phyloP scores from a whole-genome alignment of 257 asterid genomes.

The Ocimum tenuiflorum region DNA sequence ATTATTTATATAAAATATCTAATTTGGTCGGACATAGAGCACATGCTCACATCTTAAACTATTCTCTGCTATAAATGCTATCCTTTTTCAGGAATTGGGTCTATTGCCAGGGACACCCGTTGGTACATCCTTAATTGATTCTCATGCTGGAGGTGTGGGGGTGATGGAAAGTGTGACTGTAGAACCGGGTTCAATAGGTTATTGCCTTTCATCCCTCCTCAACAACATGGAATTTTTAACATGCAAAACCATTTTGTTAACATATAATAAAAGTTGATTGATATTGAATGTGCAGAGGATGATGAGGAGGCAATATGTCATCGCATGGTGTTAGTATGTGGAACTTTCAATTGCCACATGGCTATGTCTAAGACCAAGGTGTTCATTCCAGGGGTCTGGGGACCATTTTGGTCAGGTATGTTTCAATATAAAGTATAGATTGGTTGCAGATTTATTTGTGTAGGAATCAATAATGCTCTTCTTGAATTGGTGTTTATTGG shows the following conservation, averaged over 20 bases:
- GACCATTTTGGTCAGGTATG: slow-evolving; percentile 98
- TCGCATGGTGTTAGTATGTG: slow-evolving; percentile 94
- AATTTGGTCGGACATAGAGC: slow-evolving; percentile 3
- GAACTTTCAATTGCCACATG: slow-evolving; percentile 98
- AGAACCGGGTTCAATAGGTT: slow-evolving; percentile 51
- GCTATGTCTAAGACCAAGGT: slow-evolving; percentile 67
- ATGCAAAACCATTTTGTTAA: not conserved
- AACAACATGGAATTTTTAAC: not conserved
- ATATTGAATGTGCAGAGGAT: slow-evolving; percentile 34
- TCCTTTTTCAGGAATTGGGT: slow-evolving; percentile 69
- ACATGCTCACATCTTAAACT: not conserved
- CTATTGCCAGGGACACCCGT: slow-evolving; percentile 79
- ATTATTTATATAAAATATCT: slow-evolving; percentile 21
- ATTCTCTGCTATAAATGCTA: slow-evolving; percentile 16
- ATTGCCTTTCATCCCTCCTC: slow-evolving; percentile 10
- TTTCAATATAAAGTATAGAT: slow-evolving; percentile 5
- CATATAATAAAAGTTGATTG: not conserved
- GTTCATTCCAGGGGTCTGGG: slow-evolving; percentile 99
- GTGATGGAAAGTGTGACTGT: slow-evolving; percentile 75
- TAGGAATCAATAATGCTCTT: too few relatives aligned
- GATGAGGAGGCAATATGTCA: slow-evolving; percentile 71
- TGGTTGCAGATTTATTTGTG: not conserved
- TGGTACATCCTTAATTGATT: slow-evolving; percentile 92
- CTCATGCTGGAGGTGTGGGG: slow-evolving; percentile 99
- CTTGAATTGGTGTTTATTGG: not conserved